Conservation (phyloP, 1,139 yeast species). For the Taphrina communis region DNA sequence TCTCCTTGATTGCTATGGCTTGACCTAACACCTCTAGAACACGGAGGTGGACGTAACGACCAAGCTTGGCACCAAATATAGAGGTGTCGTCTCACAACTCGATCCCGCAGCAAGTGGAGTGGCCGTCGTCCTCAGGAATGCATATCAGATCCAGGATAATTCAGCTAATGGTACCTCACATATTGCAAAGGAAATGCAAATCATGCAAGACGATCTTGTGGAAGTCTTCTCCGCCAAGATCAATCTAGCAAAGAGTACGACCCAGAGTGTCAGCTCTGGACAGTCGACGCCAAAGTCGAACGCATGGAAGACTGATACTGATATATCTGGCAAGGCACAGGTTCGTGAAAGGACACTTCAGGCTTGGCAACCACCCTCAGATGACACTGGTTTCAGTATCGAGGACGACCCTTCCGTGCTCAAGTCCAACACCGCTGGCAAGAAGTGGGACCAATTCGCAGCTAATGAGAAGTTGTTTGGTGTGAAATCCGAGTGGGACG, state of each 20-base stretch:
- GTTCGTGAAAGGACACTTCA: conserved; percentile 73
- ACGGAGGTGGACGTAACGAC: conserved; percentile 30
- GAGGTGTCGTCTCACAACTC: conserved; percentile 19
- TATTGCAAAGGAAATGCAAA: conserved; percentile 56
- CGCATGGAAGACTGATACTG: conserved; percentile 79
- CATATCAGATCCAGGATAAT: conserved; percentile 2
- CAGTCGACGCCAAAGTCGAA: conserved; percentile 10
- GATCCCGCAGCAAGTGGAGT: not conserved
- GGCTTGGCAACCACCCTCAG: conserved; percentile 82
- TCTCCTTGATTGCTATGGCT: not conserved
- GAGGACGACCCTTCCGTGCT: conserved; percentile 52
- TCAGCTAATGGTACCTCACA: conserved; percentile 52
- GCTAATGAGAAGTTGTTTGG: conserved; percentile 89
- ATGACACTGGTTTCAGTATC: conserved; percentile 49
- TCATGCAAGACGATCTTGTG: conserved; percentile 66
- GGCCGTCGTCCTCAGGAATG: conserved; percentile 23
- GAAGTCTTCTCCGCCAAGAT: conserved; percentile 57
- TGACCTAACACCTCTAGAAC: not conserved
- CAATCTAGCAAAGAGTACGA: conserved; percentile 20
- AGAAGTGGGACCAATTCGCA: conserved; percentile 89
- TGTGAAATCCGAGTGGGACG: conserved; percentile 84
- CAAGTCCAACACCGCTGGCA: not conserved
- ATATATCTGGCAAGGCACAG: conserved; percentile 56
- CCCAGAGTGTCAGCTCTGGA: conserved; percentile 20
- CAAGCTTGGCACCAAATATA: conserved; percentile 14